These are phyloP conservation scores for Aeschynomene evenia DNA, from an alignment of 306 rosid species.

Conservation along the genomic window DNA sequence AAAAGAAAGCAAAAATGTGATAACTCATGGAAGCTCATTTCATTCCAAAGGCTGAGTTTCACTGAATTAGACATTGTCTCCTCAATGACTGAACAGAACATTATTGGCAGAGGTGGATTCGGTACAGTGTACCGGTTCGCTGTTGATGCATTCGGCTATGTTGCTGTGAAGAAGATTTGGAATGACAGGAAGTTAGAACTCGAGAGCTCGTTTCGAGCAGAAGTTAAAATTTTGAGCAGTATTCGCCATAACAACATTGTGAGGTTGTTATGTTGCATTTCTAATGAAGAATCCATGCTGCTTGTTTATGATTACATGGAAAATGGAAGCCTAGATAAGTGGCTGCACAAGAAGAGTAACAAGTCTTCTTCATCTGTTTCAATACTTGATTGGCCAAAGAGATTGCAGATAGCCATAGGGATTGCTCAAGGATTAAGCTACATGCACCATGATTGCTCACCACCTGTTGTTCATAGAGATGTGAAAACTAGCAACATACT, in stretches of 20 bases:
- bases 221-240: conserved; percentile 33
- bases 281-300: conserved; percentile 34
- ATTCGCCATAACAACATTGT: conserved; percentile 41
- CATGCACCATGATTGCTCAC: conserved; percentile 41
- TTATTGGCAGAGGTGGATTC: conserved; percentile 40
- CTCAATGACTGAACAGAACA: conserved; percentile 33
- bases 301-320: conserved; percentile 39
- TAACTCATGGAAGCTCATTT: conserved; percentile 38
- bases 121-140: conserved; percentile 29
- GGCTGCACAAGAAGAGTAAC: conserved; percentile 30
- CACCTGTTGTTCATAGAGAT: conserved; percentile 42
- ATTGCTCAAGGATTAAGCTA: conserved; percentile 41
- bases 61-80: conserved; percentile 31
- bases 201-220: conserved; percentile 34
- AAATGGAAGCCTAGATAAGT: conserved; percentile 33
- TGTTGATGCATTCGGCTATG: conserved; percentile 28
- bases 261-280: conserved; percentile 37
- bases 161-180: conserved; percentile 40
- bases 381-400: conserved; percentile 37
- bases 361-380: background rate
- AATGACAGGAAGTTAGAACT: conserved; percentile 28
- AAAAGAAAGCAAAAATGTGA: conserved; percentile 30
- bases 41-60: conserved; percentile 37
- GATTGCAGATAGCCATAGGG: conserved; percentile 40
- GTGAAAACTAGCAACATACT: conserved; percentile 42